Evolutionary conservation across 306 rosid genomes (phyloP).

Genomic region (Quercus parvula): DNA sequence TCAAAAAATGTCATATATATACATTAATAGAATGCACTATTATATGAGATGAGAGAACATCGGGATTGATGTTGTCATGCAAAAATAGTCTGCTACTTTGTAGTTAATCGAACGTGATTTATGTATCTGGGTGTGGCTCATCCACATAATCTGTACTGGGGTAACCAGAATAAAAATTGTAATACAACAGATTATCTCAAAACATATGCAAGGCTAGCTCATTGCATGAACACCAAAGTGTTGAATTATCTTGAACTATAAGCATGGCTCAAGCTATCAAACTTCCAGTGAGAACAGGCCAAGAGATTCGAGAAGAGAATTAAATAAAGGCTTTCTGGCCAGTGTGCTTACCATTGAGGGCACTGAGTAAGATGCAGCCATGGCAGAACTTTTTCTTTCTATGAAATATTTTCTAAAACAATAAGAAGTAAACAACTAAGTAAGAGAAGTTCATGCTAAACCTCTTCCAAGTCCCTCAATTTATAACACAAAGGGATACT

Average conservation of each 20-base stretch:
- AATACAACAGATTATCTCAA: neutral
- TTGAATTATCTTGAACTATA: neutral
- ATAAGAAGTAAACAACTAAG: neutral
- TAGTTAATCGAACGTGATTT: neutral
- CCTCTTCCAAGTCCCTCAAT: slow-evolving; percentile 29
- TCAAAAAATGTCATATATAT: neutral
- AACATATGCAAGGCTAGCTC: neutral
- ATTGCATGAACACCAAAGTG: neutral
- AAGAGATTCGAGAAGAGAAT: neutral
- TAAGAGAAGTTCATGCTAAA: slow-evolving; percentile 34
- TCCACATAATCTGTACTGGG: neutral
- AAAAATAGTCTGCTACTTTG: neutral
- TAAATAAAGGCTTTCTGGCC: neutral
- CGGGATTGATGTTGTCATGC: neutral
- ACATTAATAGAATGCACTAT: no score
- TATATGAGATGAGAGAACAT: neutral
- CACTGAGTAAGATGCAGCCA: slow-evolving; percentile 80
- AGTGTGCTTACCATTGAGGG: slow-evolving; percentile 70
- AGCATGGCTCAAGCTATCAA: neutral
- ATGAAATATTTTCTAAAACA: neutral
- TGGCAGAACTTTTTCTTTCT: slow-evolving; percentile 37
- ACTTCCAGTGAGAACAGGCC: neutral
- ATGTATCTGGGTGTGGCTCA: neutral
- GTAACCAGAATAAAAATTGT: neutral
- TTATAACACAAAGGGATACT: slow-evolving; percentile 37